Base-by-base conservation (phyloP, 202 grass and related monocot genomes). In the Musa balbisiana region DNA sequence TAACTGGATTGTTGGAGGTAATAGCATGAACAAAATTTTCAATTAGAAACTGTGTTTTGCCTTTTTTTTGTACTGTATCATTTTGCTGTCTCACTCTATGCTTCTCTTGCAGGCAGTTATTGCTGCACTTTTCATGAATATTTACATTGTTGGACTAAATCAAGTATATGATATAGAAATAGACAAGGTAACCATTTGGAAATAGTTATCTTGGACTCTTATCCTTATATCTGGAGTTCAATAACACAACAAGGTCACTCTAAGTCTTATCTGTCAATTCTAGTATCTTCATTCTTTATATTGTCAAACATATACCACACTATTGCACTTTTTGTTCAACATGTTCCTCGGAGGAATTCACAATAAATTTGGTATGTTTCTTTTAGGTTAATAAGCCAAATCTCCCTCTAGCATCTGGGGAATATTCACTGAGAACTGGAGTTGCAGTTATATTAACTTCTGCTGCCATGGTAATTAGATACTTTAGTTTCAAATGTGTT, bases 111-210 rank as follows among this genome's bases (percentile, higher is more conserved):
- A 99, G 95, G 95, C 91, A 70, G 49, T 99, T 82, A 89, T 95
- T 74, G 80, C 91, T 0, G 81, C 95, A 74, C 84, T 99, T 82
- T 99, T 99, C 84, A 99, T 95, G 91, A 95, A 99, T 80, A 83
- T 99, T 53, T 99, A 95, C 80, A 99, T 99, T 88, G 95, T 99
- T 78, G 95, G 95, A 75, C 67, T 99, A 80, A 99, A 99, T 82
- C 91, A 95, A 82, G 52, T 99, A 53, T 99, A 84, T 49, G 95
- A 99, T 78, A 88, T 99, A 82, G 91, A 95, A 72, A 99, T 99
- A 64, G 95, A 99, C 73, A 99, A 99, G 87, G 95, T 99, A 86
- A 80, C 58, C 21, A 65, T 43, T 43, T 43, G 33, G 33, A 43
- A 43, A 6, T 23, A 23, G 14, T 56, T 73, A 24, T 72, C 24